Conservation (phyloP, 257 asterid genomes). For the Solanum appendiculatum region DNA sequence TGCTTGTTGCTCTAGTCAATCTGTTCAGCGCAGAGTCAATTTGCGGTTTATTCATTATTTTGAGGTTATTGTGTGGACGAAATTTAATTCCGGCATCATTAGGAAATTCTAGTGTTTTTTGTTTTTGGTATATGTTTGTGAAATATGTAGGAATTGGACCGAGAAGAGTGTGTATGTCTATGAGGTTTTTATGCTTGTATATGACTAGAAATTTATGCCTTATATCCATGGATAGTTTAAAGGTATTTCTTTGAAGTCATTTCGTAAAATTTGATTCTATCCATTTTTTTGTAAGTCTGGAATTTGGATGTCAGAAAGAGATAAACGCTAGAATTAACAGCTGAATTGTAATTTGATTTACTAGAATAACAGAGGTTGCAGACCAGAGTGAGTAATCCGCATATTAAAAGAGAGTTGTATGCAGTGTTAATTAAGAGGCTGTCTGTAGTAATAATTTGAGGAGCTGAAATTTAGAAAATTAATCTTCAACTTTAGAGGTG, state of each 20-base stretch:
- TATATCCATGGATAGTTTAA: neutral
- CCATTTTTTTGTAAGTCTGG: neutral
- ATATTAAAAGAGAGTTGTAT: neutral
- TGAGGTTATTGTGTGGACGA: neutral
- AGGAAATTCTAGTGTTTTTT: neutral
- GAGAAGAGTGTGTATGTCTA: neutral
- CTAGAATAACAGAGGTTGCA: neutral
- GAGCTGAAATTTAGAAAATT: neutral
- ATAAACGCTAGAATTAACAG: neutral
- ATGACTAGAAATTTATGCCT: neutral
- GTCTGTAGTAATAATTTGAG: neutral
- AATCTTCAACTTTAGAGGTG: neutral
- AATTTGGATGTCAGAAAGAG: neutral
- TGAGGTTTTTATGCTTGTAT: neutral
- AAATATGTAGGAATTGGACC: neutral
- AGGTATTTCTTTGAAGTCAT: neutral
- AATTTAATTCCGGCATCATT: neutral
- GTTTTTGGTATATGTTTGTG: neutral
- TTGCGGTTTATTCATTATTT: neutral
- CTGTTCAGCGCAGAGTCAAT: slow-evolving; percentile 7
- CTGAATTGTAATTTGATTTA: neutral
- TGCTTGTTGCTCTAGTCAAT: slow-evolving; percentile 12
- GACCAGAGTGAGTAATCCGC: neutral
- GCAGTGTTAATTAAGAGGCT: neutral
- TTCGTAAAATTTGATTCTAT: neutral